Conservation (phyloP, 2,329 filamentous ascomycete genomes). For the Verticillium alfalfae region DNA sequence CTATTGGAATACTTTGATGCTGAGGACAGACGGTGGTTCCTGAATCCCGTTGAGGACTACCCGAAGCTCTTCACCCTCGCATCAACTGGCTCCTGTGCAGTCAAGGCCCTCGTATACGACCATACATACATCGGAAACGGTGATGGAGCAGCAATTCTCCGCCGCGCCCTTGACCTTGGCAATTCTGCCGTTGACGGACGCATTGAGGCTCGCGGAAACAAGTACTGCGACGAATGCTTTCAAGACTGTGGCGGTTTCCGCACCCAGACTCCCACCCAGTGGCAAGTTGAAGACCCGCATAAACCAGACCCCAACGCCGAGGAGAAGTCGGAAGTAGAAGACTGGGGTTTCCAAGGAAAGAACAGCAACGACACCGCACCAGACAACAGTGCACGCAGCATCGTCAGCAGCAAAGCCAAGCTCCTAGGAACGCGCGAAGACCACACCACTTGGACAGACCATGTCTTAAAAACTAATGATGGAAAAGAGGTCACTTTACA, state of each 20-base stretch:
- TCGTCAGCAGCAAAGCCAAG: background rate
- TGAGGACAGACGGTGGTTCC: background rate
- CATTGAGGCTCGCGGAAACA: background rate
- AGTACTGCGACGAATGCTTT: background rate
- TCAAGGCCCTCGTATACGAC: background rate
- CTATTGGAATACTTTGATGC: background rate
- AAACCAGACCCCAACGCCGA: background rate
- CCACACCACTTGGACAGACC: background rate
- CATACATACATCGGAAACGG: background rate
- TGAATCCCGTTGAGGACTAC: background rate
- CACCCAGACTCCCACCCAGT: background rate
- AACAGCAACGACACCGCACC: background rate
- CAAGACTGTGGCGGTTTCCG: background rate
- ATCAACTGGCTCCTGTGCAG: background rate
- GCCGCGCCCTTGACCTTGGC: background rate
- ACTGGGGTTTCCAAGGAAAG: background rate
- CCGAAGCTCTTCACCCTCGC: background rate
- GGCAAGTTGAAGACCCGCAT: background rate
- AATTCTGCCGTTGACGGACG: background rate
- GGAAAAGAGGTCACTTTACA: background rate
- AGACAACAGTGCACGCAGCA: background rate
- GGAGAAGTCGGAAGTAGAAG: background rate
- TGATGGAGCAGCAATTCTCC: background rate
- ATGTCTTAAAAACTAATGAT: background rate
- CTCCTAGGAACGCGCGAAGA: too few relatives aligned